Base-by-base conservation (phyloP, 1,139 yeast genomes). In the Nadsonia starkeyi-henricii region DNA sequence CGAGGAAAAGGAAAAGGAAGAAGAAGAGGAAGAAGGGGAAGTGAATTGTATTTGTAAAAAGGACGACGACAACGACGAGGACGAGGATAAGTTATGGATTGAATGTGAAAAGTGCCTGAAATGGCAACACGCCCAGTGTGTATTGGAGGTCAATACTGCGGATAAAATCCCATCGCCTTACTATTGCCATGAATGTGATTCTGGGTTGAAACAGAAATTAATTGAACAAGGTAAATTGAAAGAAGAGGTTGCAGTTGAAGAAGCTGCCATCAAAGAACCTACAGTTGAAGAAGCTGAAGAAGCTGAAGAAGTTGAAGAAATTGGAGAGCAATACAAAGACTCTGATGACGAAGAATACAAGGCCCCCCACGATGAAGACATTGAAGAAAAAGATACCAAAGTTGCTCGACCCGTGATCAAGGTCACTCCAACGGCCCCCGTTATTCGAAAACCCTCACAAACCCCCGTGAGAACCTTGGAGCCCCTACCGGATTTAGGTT, bases 81-180 rank as follows among this genome's bases (percentile, higher is more conserved):
- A 81, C 53, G 69, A 71, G 20, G 71, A 74, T 20, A 79, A 84
- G 5, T 71, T 74, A 37, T 83, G 85, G 89, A 77, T 83, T 36
- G 85, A 82, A 59, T 86, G 96, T 64, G 95, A 83, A 49, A 59
- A 66, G 20, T 86, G 96, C 62, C 65, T 73, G 48, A 78, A 86
- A 13, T 86, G 96, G 96, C 96, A 86, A 61, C 96, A 86, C 62
- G 77, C 80, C 37, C 69, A 65, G 49, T 86, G 96, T 63, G 75
- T 84, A 75, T 75, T 84, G 45, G 79, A 73, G 45, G 64, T 72
- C 57, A 62, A 63, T 20, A 66, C 64, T 48, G 66, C 63, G 46
- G 59, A 61, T 3, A 63, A 61, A 33, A 58, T 72, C 1, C 79
- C 81, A 1, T 71, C 72, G 9, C 61, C 62, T 30, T 79, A 79